A percentile compares a stretch with the other conserved stretches of the same genome.
phyloP scores from a whole-genome alignment of 495 filamentous ascomycete genomes.

The Hyaloscypha variabilis region DNA sequence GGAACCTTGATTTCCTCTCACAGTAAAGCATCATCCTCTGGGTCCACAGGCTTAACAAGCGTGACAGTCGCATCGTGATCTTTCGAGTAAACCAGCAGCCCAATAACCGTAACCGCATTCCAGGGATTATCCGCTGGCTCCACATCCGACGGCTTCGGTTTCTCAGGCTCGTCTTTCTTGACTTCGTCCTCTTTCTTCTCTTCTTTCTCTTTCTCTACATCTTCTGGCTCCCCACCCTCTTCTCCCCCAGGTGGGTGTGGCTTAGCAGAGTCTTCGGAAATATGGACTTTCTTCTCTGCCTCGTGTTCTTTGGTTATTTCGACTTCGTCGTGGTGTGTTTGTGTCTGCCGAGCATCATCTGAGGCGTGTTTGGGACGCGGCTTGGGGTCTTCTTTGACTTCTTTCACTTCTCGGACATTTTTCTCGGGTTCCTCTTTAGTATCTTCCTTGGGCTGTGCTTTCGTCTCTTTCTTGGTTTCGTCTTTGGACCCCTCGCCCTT shows the following conservation, averaged over 20 bases:
- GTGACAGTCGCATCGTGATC: conserved; percentile 17
- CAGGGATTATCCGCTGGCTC: conserved; percentile 65
- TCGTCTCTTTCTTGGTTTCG: conserved; percentile 18
- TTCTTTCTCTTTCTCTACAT: not conserved
- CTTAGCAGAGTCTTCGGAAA: not conserved
- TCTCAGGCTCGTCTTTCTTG: conserved; percentile 6
- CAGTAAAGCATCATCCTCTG: conserved; percentile 6
- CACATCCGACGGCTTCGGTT: conserved; percentile 11
- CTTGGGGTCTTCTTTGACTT: not conserved
- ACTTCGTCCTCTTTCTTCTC: conserved; percentile 1
- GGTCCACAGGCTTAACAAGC: conserved; percentile 23
- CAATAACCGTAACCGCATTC: conserved; percentile 85
- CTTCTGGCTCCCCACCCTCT: conserved; percentile 6
- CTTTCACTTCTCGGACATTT: not conserved
- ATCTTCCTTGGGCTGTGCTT: conserved; percentile 21
- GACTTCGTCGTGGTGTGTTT: not conserved
- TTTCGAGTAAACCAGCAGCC: conserved; percentile 68
- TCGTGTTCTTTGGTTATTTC: not conserved
- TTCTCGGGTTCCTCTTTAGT: not conserved
- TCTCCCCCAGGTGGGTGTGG: not conserved
- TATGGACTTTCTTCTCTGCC: not conserved
- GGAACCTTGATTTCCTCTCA: too few species aligned
- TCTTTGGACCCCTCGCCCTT: not conserved
- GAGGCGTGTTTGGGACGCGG: not conserved
- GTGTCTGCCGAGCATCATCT: not conserved